These are phyloP conservation scores for Trichoderma sp. DNA, from an alignment of 2,329 filamentous ascomycete species.

Conservation along the genomic window DNA sequence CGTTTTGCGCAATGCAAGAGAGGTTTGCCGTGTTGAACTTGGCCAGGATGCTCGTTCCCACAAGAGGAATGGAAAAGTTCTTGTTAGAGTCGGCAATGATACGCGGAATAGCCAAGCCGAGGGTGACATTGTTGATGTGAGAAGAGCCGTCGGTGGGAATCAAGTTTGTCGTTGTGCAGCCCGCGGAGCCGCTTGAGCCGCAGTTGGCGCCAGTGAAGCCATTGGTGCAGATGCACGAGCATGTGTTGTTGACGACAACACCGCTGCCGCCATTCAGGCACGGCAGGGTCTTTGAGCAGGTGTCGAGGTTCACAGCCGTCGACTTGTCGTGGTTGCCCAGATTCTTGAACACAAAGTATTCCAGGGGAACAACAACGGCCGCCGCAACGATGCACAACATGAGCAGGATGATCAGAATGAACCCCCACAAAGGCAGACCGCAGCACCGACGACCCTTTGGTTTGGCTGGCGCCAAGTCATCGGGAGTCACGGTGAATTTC, in stretches of 20 bases:
- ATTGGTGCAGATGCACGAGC: conserved; percentile 84
- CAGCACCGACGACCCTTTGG: conserved; percentile 65
- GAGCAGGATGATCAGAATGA: conserved; percentile 63
- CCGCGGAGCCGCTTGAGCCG: conserved; percentile 43
- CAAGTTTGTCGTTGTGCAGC: conserved; percentile 52
- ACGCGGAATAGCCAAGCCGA: conserved; percentile 75
- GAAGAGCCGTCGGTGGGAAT: conserved; percentile 38
- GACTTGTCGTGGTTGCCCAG: conserved; percentile 36
- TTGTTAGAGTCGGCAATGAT: conserved; percentile 62
- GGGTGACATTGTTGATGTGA: conserved; percentile 63
- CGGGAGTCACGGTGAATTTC: conserved; percentile 5
- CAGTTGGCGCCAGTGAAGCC: conserved; percentile 69
- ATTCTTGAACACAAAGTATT: conserved; percentile 60
- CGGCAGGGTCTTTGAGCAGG: conserved; percentile 59
- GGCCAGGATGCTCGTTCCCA: conserved; percentile 64
- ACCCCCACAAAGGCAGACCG: conserved; percentile 76
- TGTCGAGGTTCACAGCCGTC: conserved; percentile 37
- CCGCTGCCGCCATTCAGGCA: conserved; percentile 82
- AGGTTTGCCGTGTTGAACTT: conserved; percentile 73
- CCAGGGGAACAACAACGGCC: conserved; percentile 74
- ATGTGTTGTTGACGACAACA: conserved; percentile 63
- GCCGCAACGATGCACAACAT: conserved; percentile 71
- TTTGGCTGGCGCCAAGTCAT: conserved; percentile 26
- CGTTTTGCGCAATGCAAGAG: conserved; percentile 81
- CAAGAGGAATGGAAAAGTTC: conserved; percentile 75